phyloP scores from a whole-genome alignment of 495 filamentous ascomycete genomes.

The Aspergillus carlsbadensis region DNA sequence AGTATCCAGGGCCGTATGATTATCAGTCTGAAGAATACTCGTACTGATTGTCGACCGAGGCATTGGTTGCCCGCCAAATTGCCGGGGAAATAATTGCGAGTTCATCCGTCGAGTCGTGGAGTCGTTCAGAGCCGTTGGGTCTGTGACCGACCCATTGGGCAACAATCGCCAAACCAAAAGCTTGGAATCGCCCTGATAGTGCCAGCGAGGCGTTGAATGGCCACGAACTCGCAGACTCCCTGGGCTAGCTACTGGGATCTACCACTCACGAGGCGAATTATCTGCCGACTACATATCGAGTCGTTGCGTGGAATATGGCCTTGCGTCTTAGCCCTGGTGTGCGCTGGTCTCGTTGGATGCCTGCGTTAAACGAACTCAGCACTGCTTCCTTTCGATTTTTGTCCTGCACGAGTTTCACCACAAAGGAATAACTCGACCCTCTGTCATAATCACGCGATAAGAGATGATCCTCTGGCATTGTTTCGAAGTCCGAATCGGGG shows the following conservation, averaged over 20 bases:
- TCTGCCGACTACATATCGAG: constrained; percentile 3
- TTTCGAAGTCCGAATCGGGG: constrained; percentile 8
- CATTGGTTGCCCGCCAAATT: constrained; percentile 8
- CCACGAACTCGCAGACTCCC: not conserved
- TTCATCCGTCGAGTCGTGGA: not conserved
- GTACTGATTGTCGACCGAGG: not conserved
- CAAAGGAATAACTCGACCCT: not conserved
- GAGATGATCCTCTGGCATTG: not conserved
- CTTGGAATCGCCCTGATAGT: constrained; percentile 3
- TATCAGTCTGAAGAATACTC: not conserved
- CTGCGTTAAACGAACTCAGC: not conserved
- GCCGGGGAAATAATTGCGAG: not conserved
- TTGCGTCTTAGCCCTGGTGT: constrained; percentile 7
- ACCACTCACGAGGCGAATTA: constrained; percentile 4
- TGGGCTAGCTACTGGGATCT: constrained; percentile 1
- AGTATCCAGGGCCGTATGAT: not conserved
- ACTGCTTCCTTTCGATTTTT: not conserved
- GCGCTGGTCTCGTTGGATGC: not conserved
- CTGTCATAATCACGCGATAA: constrained; percentile 16
- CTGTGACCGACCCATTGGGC: constrained; percentile 10
- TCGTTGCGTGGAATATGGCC: constrained; percentile 4
- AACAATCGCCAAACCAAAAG: constrained; percentile 12
- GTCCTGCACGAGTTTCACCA: not conserved
- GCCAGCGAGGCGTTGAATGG: not conserved
- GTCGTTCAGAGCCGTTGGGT: constrained; percentile 11